Base-by-base conservation (phyloP, 768 basidiomycete species). In the Lactarius sp. region DNA sequence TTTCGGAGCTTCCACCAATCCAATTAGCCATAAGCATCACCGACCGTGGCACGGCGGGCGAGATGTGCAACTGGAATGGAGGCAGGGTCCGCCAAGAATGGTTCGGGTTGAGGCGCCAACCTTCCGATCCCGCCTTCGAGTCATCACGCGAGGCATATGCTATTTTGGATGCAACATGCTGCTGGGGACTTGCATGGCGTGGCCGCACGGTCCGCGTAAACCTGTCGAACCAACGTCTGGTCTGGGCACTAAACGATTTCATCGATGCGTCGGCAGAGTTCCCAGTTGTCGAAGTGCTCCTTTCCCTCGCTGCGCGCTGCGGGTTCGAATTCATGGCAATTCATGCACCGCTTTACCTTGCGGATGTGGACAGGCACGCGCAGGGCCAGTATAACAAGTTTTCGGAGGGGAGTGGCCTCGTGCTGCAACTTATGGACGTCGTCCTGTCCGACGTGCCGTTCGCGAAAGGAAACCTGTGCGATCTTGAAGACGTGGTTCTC, bases 111-210 rank as follows among this genome's bases (percentile, higher is more conserved):
- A 59, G n/a, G 10, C 66, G 50, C n/a, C 61, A 37, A n/a, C 50
- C 52, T 8, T 53, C 62, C 20, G 54, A 47, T 50, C 50, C 51
- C 42, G 57, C 59, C 10, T 56, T 58, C 53, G 60, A 34, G 16
- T 52, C 52, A 6, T 51, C 50, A 37, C 66, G 66, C 36, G 64
- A 61, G 57, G 57, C 56, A n/a, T 61, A 68, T 60, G 64, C 66
- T 3, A 20, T 65, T 44, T 46, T 68, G 34, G 64, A 68, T 47
- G 66, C 66, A 41, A 59, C 66, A 20, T 59, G 55, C 44, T 68
- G 66, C 51, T 68, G 64, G 60, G 66, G 59, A 14, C 60, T 49
- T 39, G 16, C 39, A 34, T 68, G 66, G 66, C 60, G 37, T 39
- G 64, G 64, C 18, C 50, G 60, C 41, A 59, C 60, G 16, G 66